Percentiles rank a stretch among this genome's conserved stretches.
Conservation (phyloP, 306 rosid genomes). For the Lathyrus tuberosus region DNA sequence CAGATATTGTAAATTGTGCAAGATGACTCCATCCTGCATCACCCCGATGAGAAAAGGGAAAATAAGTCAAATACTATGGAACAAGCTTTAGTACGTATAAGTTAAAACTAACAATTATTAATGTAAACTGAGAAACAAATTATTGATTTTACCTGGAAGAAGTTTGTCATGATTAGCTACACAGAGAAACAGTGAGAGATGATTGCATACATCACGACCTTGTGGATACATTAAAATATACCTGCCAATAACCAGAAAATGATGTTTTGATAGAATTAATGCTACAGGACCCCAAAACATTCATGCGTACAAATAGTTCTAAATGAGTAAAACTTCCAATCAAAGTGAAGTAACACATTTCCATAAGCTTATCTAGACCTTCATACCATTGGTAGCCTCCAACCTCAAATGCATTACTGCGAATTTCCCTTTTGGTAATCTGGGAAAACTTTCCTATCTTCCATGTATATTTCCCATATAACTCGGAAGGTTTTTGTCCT, state of each 20-base stretch:
- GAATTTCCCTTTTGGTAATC: conserved; percentile 95
- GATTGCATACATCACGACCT: conserved; percentile 95
- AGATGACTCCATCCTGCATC: conserved; percentile 93
- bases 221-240: conserved; percentile 95
- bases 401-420: conserved; percentile 93
- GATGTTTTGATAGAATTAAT: conserved; percentile 15
- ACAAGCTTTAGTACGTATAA: background rate
- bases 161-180: conserved; percentile 98
- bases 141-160: conserved; percentile 79
- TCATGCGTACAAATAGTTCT: conserved; percentile 10
- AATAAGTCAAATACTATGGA: conserved; percentile 22
- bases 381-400: conserved; percentile 96
- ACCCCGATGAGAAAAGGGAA: conserved; percentile 34
- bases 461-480: conserved; percentile 93
- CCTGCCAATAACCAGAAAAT: conserved; percentile 59
- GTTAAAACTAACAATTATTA: conserved; percentile 23
- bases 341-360: conserved; percentile 16
- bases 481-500: conserved; percentile 88
- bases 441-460: conserved; percentile 95
- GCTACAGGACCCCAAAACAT: conserved; percentile 23
- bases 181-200: conserved; percentile 94
- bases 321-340: background rate
- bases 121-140: conserved; percentile 21
- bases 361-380: conserved; percentile 23
- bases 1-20: conserved; percentile 96